A percentile compares a stretch with the other conserved stretches of the same genome.
Conservation (phyloP, 495 filamentous ascomycete genomes). For the Pseudomonodictys pantanalensis region DNA sequence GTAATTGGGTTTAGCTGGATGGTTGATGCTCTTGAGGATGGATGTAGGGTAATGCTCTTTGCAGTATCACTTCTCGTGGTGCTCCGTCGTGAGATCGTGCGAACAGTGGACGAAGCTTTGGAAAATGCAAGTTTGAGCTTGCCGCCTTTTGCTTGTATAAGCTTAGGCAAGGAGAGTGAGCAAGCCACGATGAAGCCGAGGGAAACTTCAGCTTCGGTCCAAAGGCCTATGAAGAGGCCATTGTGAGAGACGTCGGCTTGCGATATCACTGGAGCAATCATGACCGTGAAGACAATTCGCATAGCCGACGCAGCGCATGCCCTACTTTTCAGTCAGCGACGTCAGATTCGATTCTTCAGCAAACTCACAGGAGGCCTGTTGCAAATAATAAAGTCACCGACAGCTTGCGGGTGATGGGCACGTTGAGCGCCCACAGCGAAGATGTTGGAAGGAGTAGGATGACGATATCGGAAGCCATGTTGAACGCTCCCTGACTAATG, state of each 20-base stretch:
- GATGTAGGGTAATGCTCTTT: too few relatives aligned
- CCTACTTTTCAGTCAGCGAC: background rate
- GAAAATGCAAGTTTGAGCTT: slow-evolving; percentile 6
- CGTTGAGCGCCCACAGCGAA: slow-evolving; percentile 11
- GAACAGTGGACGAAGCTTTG: background rate
- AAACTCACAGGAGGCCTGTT: slow-evolving; percentile 18
- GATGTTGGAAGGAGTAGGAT: slow-evolving; percentile 18
- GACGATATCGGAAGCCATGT: slow-evolving; percentile 19
- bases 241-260: slow-evolving; percentile 20
- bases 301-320: slow-evolving; percentile 18
- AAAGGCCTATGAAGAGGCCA: slow-evolving; percentile 22
- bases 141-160: slow-evolving; percentile 16
- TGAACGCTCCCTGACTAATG: slow-evolving; percentile 13
- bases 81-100: background rate
- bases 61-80: background rate
- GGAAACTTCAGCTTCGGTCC: slow-evolving; percentile 20
- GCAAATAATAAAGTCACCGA: slow-evolving; percentile 9
- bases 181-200: slow-evolving; percentile 26
- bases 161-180: slow-evolving; percentile 7
- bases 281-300: slow-evolving; percentile 21
- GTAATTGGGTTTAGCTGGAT: too few relatives aligned
- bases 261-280: slow-evolving; percentile 2
- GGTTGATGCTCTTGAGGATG: too few relatives aligned
- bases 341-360: background rate
- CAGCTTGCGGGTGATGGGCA: slow-evolving; percentile 15